Percentiles rank a stretch among this genome's conserved stretches.
These are phyloP conservation scores for Petunia axillaris DNA, from an alignment of 257 asterid genomes.

Conservation along the genomic window DNA sequence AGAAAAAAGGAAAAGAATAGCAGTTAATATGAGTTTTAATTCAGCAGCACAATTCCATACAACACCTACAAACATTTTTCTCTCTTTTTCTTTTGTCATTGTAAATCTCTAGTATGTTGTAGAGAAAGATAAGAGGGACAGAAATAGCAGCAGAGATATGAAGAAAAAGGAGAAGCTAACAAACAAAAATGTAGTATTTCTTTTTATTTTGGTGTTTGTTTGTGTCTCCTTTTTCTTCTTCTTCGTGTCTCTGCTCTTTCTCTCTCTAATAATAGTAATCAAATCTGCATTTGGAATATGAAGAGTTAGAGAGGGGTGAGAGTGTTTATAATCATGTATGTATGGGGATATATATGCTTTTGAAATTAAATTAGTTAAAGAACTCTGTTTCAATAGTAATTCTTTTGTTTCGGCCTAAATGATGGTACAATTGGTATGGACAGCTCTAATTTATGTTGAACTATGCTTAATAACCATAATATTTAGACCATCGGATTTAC, in stretches of 20 bases:
- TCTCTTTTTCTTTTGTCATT: constrained; percentile 41
- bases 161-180: neutral
- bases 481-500: neutral
- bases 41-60: constrained; percentile 77
- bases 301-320: neutral
- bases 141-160: neutral
- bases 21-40: constrained; percentile 60
- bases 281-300: neutral
- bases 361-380: neutral
- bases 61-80: constrained; percentile 64
- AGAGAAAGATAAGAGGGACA: neutral
- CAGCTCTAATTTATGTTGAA: neutral
- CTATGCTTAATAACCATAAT: neutral
- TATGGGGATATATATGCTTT: neutral
- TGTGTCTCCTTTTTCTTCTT: neutral
- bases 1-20: constrained; percentile 62
- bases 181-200: neutral
- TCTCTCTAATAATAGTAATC: neutral
- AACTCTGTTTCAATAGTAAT: neutral
- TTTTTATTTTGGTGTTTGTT: neutral
- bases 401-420: neutral
- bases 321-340: neutral
- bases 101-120: neutral
- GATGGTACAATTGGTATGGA: neutral
- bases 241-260: neutral